These are phyloP conservation scores for Pythium aphanidermatum DNA, from an alignment of 352 stramenopile genomes.

Conservation along the genomic window DNA sequence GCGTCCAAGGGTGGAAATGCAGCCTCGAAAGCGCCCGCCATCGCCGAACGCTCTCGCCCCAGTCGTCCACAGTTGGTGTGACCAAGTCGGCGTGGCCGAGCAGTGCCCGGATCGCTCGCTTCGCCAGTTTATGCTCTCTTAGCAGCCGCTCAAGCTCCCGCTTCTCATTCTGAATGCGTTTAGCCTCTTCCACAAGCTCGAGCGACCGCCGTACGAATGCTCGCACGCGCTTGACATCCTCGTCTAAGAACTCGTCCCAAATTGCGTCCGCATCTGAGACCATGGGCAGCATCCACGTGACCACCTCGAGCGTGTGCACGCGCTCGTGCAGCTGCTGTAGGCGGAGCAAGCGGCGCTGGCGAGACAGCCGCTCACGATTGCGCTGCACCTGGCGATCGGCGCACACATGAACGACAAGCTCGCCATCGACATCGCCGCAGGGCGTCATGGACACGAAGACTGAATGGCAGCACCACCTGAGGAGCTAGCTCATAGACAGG, in stretches of 20 bases:
- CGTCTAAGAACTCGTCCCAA: slow-evolving; percentile 7
- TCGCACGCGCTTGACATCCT: slow-evolving; percentile 2
- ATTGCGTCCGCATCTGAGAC: background rate
- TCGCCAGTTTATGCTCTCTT: slow-evolving; percentile 1
- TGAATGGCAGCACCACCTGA: no score
- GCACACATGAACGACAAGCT: no score
- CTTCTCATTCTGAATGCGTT: background rate
- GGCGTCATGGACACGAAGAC: no score
- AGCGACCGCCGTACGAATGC: background rate
- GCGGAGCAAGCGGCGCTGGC: background rate
- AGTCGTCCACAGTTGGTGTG: no score
- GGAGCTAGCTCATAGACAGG: no score
- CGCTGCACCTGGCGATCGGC: no score
- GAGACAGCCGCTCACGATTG: slow-evolving; percentile 4
- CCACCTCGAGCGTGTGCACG: background rate
- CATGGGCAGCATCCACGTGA: slow-evolving; percentile 1
- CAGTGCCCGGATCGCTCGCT: background rate
- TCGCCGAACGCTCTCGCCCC: background rate
- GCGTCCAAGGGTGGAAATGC: background rate
- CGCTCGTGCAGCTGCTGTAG: background rate
- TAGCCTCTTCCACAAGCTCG: background rate
- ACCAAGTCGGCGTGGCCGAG: background rate
- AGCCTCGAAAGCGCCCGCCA: slow-evolving; percentile 1
- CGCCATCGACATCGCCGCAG: no score
- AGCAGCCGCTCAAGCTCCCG: background rate